Percentiles rank a stretch among this genome's conserved stretches.
These are phyloP conservation scores for Chlorophyllum brunneum DNA, from an alignment of 768 basidiomycete species.

Conservation along the genomic window DNA sequence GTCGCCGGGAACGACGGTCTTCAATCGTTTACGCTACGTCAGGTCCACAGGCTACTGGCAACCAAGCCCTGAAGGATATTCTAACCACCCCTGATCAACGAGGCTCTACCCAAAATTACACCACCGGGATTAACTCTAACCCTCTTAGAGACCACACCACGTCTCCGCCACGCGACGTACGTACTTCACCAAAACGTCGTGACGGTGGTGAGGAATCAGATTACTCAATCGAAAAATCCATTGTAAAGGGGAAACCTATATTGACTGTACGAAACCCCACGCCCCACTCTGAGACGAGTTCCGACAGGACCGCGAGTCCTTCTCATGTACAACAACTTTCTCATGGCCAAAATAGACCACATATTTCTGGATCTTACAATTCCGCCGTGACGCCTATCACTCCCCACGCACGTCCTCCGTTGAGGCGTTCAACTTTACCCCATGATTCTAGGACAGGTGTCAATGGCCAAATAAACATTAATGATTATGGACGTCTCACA, in stretches of 20 bases:
- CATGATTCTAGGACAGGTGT: constrained; percentile 21
- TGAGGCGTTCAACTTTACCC: constrained; percentile 3
- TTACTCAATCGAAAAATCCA: neutral
- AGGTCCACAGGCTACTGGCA: neutral
- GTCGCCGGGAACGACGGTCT: neutral
- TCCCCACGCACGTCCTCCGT: neutral
- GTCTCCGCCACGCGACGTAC: neutral
- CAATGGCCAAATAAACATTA: constrained; percentile 5
- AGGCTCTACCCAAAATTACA: neutral
- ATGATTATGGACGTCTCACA: constrained; percentile 8
- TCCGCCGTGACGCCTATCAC: neutral
- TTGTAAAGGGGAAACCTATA: neutral
- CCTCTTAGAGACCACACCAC: neutral
- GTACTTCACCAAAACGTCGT: neutral
- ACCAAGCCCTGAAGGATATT: neutral
- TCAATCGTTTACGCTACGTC: neutral
- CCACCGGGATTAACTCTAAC: neutral
- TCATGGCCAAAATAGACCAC: neutral
- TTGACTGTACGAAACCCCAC: constrained; percentile 9
- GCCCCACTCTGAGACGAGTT: constrained; percentile 3
- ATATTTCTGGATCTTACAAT: neutral
- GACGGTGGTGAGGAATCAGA: neutral
- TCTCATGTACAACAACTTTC: constrained; percentile 1
- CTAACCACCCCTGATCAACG: neutral
- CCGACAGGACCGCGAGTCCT: constrained; percentile 4